phyloP scores from a whole-genome alignment of 768 basidiomycete genomes.

The Lentinula sp. region DNA sequence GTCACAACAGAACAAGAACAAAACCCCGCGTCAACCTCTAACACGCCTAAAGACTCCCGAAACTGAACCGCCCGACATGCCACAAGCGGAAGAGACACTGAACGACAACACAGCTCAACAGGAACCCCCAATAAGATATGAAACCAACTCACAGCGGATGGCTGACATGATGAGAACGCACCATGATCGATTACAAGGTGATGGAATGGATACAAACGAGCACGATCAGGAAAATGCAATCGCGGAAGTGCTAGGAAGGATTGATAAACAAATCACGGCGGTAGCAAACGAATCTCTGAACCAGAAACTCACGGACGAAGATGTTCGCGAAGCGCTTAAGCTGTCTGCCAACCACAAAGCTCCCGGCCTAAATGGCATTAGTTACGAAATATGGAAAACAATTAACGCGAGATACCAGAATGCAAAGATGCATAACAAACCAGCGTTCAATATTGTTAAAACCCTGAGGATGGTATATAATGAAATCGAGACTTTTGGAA shows the following conservation, averaged over 20 bases:
- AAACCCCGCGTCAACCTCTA: slow-evolving; percentile 14
- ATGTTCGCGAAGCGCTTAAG: not conserved
- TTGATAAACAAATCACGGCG: not conserved
- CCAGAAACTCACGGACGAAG: not conserved
- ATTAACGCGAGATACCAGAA: not conserved
- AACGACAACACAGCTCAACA: not conserved
- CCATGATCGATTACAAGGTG: not conserved
- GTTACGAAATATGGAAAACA: slow-evolving; percentile 8
- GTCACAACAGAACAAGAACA: slow-evolving; percentile 5
- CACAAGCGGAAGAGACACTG: no score
- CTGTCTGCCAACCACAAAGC: slow-evolving; percentile 1
- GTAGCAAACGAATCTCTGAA: not conserved
- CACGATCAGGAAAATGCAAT: not conserved
- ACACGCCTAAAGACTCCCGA: not conserved
- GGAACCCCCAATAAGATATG: slow-evolving; percentile 4
- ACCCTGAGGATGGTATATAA: slow-evolving; percentile 4
- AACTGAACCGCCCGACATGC: not conserved
- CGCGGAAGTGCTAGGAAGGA: not conserved
- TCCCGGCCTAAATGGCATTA: slow-evolving; percentile 5
- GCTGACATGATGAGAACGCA: not conserved
- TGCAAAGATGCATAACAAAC: not conserved
- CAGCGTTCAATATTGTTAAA: slow-evolving; percentile 5
- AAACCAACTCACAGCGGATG: not conserved
- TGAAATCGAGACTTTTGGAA: slow-evolving; percentile 22
- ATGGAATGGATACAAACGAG: not conserved